Evolutionary conservation across 1,139 yeast genomes (phyloP).

Genomic region (Diutina catenulata): DNA sequence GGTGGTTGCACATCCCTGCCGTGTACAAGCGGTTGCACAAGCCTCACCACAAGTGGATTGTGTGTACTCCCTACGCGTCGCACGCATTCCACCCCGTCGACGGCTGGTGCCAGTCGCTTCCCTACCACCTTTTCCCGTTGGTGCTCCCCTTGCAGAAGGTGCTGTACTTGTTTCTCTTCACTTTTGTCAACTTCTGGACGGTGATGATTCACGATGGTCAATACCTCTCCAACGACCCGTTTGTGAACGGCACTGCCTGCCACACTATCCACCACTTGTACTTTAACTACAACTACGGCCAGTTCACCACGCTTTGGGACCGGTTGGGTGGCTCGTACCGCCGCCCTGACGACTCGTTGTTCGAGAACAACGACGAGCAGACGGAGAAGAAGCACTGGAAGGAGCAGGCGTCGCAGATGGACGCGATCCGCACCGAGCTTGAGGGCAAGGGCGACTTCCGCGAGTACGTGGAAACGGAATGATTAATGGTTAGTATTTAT

Average conservation of each 20-base stretch:
- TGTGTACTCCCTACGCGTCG: slow-evolving; percentile 95
- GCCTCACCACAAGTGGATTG: slow-evolving; percentile 99
- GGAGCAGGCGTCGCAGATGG: slow-evolving; percentile 67
- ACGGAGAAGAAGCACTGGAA: slow-evolving; percentile 51
- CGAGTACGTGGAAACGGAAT: slow-evolving; percentile 14
- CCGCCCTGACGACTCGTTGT: slow-evolving; percentile 79
- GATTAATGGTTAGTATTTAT: too few species aligned
- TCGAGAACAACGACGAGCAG: slow-evolving; percentile 35
- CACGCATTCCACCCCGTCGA: slow-evolving; percentile 99
- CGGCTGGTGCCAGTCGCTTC: slow-evolving; percentile 85
- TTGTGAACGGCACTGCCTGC: slow-evolving; percentile 95
- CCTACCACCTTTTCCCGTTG: slow-evolving; percentile 86
- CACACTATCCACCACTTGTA: slow-evolving; percentile 94
- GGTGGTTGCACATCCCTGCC: slow-evolving; percentile 84
- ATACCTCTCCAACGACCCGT: slow-evolving; percentile 84
- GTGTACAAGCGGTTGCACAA: slow-evolving; percentile 82
- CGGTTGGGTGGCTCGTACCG: slow-evolving; percentile 90
- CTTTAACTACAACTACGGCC: slow-evolving; percentile 96
- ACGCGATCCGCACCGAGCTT: slow-evolving; percentile 61
- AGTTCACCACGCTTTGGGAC: slow-evolving; percentile 96
- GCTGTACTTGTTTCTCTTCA: slow-evolving; percentile 67
- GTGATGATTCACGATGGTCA: slow-evolving; percentile 98
- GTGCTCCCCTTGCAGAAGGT: slow-evolving; percentile 86
- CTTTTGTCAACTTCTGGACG: slow-evolving; percentile 94
- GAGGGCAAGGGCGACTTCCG: slow-evolving; percentile 63